Evolutionary conservation across 106 monocot genomes (phyloP).

Genomic region (Posidonia australis): DNA sequence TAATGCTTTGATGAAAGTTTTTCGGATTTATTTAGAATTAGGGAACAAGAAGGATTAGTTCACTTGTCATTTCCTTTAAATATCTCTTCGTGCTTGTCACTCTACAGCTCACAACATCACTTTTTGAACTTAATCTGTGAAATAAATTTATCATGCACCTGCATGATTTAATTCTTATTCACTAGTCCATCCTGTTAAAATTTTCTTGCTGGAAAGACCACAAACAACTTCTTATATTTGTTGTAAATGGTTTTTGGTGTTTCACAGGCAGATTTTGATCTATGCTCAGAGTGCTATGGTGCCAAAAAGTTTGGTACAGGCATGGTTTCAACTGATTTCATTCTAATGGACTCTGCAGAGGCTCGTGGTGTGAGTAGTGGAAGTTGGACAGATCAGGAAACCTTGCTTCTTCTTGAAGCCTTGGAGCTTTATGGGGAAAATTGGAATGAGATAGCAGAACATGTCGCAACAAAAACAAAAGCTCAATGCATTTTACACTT

Average conservation of each 20-base stretch:
- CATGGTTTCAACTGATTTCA: slow-evolving; percentile 86
- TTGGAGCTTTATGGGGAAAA: slow-evolving; percentile 83
- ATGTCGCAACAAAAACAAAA: slow-evolving; percentile 96
- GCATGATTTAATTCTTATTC: too few relatives aligned
- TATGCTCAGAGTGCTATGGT: slow-evolving; percentile 80
- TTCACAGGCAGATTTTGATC: slow-evolving; percentile 93
- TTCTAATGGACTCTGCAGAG: slow-evolving; percentile 92
- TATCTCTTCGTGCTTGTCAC: too few relatives aligned
- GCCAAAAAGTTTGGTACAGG: slow-evolving; percentile 68
- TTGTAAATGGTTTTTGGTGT: not conserved
- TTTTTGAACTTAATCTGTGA: too few relatives aligned
- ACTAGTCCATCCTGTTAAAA: too few relatives aligned
- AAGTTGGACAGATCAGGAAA: slow-evolving; percentile 97
- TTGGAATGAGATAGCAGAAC: slow-evolving; percentile 96
- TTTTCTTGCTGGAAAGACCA: too few relatives aligned
- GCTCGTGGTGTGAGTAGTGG: slow-evolving; percentile 62
- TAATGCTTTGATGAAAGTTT: too few relatives aligned
- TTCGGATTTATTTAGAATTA: too few relatives aligned
- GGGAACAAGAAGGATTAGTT: too few relatives aligned
- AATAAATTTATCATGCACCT: too few relatives aligned
- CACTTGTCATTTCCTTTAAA: too few relatives aligned
- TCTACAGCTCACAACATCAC: too few relatives aligned
- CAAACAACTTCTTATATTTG: not conserved
- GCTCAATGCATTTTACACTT: slow-evolving; percentile 92
- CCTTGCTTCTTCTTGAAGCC: slow-evolving; percentile 87